Percentiles rank a stretch among this genome's conserved stretches.
These are phyloP conservation scores for Raphanus raphanistrum DNA, from an alignment of 345 rosid genomes.

Conservation along the genomic window DNA sequence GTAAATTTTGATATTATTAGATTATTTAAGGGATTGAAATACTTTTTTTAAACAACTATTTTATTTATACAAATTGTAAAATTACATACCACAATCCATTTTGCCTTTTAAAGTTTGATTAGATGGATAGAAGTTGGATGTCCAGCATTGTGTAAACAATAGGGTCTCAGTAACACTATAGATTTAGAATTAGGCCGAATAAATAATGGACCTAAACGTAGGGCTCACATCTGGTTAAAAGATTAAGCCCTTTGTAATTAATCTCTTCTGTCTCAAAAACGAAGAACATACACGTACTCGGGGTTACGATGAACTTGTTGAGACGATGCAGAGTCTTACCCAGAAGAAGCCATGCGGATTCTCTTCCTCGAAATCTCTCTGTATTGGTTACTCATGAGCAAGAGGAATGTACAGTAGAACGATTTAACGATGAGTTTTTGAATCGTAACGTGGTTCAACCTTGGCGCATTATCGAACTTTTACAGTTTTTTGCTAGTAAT, in stretches of 20 bases:
- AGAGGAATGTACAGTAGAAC: not conserved
- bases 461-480: conserved; percentile 41
- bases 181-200: too few relatives aligned
- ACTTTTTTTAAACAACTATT: too few relatives aligned
- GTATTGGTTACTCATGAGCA: not conserved
- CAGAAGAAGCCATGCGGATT: conserved; percentile 1
- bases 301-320: conserved; percentile 2
- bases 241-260: not conserved
- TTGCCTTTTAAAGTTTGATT: too few relatives aligned
- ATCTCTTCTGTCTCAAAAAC: conserved; percentile 10
- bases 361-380: not conserved
- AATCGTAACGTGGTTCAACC: conserved; percentile 14
- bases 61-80: too few relatives aligned
- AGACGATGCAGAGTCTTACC: conserved; percentile 19
- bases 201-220: too few relatives aligned
- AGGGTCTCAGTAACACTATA: too few relatives aligned
- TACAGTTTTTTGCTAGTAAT: conserved; percentile 51
- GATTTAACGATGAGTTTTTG: not conserved
- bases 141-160: too few relatives aligned
- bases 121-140: too few relatives aligned
- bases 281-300: not conserved
- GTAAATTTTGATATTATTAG: too few relatives aligned
- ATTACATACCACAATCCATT: too few relatives aligned
- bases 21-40: not conserved
- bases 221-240: not conserved